A percentile compares a stretch with the other conserved stretches of the same genome.
phyloP scores from a whole-genome alignment of 768 basidiomycete species.

The Collybiopsis confluens region DNA sequence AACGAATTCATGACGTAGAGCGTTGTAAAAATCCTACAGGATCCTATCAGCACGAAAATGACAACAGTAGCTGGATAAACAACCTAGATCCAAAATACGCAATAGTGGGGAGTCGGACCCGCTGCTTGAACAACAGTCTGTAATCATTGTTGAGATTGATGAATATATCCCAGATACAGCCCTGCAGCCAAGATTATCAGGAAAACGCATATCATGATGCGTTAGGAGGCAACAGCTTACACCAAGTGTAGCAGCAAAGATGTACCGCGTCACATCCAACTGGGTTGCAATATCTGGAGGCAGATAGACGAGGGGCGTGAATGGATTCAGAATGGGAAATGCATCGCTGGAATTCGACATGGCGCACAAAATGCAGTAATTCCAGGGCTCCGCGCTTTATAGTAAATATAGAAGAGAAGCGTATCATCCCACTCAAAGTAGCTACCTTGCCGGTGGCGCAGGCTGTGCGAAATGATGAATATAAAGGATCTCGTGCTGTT shows the following conservation, averaged over 20 bases:
- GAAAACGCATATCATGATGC: neutral
- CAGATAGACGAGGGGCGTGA: constrained; percentile 27
- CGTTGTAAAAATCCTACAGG: constrained; percentile 11
- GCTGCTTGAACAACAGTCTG: constrained; percentile 15
- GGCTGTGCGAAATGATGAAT: too few relatives aligned
- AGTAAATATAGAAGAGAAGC: too few relatives aligned
- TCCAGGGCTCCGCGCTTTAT: too few relatives aligned
- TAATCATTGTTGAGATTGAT: constrained; percentile 18
- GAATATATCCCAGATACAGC: constrained; percentile 25
- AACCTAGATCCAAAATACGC: constrained; percentile 20
- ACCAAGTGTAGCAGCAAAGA: constrained; percentile 12
- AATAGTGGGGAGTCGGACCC: constrained; percentile 13
- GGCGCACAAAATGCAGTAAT: too few relatives aligned
- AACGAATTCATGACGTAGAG: constrained; percentile 10
- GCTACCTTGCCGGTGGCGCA: too few relatives aligned
- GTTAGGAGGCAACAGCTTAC: neutral
- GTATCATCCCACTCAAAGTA: too few relatives aligned
- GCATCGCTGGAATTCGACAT: too few relatives aligned
- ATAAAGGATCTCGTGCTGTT: too few relatives aligned
- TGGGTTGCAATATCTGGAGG: constrained; percentile 22
- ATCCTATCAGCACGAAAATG: too few relatives aligned
- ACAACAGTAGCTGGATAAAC: too few relatives aligned
- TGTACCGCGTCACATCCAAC: constrained; percentile 21
- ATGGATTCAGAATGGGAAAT: constrained; percentile 26
- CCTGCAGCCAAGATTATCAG: constrained; percentile 14